These are phyloP conservation scores for Phlebopus sp. DNA, from an alignment of 1,284 basidiomycete genomes.

Conservation along the genomic window DNA sequence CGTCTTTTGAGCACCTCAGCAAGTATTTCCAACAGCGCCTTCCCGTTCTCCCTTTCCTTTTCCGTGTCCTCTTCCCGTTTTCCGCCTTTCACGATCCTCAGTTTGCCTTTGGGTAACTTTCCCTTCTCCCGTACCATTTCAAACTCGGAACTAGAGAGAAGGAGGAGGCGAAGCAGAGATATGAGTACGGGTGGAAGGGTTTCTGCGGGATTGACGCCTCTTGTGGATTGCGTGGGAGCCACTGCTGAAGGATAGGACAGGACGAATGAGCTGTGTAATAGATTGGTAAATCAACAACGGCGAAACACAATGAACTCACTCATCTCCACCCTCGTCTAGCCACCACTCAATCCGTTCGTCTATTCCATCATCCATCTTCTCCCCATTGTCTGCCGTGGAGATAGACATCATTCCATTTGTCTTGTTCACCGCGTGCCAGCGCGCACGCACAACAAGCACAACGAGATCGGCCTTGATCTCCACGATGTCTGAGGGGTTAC, in stretches of 20 bases:
- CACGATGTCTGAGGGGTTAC: conserved; percentile 87
- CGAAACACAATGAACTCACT: conserved; percentile 52
- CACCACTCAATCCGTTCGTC: conserved; percentile 83
- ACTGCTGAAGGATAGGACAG: conserved; percentile 4
- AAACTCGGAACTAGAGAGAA: conserved; percentile 63
- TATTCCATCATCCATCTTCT: conserved; percentile 6
- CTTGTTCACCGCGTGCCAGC: background rate
- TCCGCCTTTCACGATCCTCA: conserved; percentile 1
- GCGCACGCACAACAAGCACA: conserved; percentile 45
- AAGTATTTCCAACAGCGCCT: conserved; percentile 44
- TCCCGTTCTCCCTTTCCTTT: conserved; percentile 38
- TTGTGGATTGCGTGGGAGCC: no score
- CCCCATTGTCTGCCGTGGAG: conserved; percentile 23
- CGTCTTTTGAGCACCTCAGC: conserved; percentile 49
- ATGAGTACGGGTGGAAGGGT: conserved; percentile 60
- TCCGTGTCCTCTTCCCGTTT: background rate
- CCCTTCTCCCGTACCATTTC: conserved; percentile 60
- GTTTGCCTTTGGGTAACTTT: conserved; percentile 75
- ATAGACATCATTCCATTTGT: conserved; percentile 1
- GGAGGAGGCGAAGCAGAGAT: conserved; percentile 70
- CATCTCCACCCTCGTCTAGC: conserved; percentile 86
- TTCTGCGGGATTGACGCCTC: conserved; percentile 40
- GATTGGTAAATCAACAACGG: background rate
- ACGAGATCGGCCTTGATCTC: conserved; percentile 83
- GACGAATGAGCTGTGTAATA: conserved; percentile 17